Percentiles rank a stretch among this genome's conserved stretches.
These are phyloP conservation scores for Trichoderma sp. DNA, from an alignment of 2,329 filamentous ascomycete genomes.

Conservation along the genomic window DNA sequence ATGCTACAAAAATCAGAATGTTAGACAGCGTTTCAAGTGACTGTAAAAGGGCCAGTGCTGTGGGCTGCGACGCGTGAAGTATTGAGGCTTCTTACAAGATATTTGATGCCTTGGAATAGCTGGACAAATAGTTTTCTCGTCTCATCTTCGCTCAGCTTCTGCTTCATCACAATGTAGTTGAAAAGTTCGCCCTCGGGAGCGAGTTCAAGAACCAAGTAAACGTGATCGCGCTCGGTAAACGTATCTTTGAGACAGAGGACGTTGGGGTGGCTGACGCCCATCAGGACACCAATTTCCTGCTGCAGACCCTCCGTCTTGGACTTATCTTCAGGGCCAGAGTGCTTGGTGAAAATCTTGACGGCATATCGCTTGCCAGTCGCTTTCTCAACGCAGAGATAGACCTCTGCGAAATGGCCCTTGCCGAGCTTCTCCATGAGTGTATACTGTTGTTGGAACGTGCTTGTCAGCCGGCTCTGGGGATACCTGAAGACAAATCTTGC, in stretches of 20 bases:
- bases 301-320: constrained; percentile 84
- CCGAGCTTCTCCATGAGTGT: constrained; percentile 81
- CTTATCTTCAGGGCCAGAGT: constrained; percentile 76
- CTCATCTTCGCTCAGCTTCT: constrained; percentile 83
- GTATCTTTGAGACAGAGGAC: constrained; percentile 92
- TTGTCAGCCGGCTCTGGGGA: constrained; percentile 71
- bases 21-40: background rate
- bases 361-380: constrained; percentile 79
- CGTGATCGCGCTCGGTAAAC: constrained; percentile 86
- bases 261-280: constrained; percentile 95
- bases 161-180: constrained; percentile 89
- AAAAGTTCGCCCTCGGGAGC: constrained; percentile 93
- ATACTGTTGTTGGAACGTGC: constrained; percentile 84
- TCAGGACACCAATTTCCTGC: constrained; percentile 94
- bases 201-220: constrained; percentile 89
- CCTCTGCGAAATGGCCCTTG: constrained; percentile 93
- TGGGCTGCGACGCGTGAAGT: background rate
- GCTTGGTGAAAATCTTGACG: constrained; percentile 92
- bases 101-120: constrained; percentile 91
- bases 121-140: constrained; percentile 86
- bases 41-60: background rate
- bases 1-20: constrained; percentile 60
- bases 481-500: constrained; percentile 92
- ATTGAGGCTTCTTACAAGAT: constrained; percentile 66
- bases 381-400: constrained; percentile 89